Base-by-base conservation (phyloP, 805 yeast genomes). In the Tetrapisispora fleetii region DNA sequence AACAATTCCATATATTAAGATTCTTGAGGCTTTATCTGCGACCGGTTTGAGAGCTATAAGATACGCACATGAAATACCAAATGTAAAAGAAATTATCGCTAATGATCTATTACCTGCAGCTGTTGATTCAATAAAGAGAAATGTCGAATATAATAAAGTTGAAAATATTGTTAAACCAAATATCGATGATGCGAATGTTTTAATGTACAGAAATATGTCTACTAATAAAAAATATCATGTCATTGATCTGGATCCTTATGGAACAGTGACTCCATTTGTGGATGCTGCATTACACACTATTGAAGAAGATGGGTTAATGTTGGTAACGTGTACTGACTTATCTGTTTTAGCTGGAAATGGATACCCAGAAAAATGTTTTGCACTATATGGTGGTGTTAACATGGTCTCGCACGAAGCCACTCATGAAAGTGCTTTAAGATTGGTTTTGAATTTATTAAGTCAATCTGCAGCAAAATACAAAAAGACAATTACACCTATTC, bases 301-400 rank as follows among this genome's bases (percentile, higher is more conserved):
- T n/a, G 77, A 76, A 44, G 89, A 90, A 55, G 90, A 83, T 48
- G 99, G 98, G 1, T 59, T 93, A 40, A 67, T 93, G 54, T 70
- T 93, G 45, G 91, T 93, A 3, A 93, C 99, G 0, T 93, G 99
- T 65, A 93, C 99, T 0, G 99, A 93, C 68, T 75, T 95, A 16
- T 95, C 95, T 0, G 96, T 93, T 1, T 73, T 93, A 47, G 98
- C 98, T 0, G 99, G 99, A 18, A 83, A 83, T 54, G 95, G 95
- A 14, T 91, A 91, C 64, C 97, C 98, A 0, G 99, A 93, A 58
- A 93, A 93, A 67, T 91, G 98, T 67, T 93, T 81, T 70, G 89
- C 97, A 0, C 72, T 86, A 17, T 93, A 93, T 63, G 98, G 99
- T 19, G 99, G 99, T 21, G 83, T 83, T 49, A 88, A 91, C 53